Percentiles rank a stretch among this genome's conserved stretches.
These are phyloP conservation scores for Colletotrichum sp. DNA, from an alignment of 2,329 filamentous ascomycete genomes.

Conservation along the genomic window DNA sequence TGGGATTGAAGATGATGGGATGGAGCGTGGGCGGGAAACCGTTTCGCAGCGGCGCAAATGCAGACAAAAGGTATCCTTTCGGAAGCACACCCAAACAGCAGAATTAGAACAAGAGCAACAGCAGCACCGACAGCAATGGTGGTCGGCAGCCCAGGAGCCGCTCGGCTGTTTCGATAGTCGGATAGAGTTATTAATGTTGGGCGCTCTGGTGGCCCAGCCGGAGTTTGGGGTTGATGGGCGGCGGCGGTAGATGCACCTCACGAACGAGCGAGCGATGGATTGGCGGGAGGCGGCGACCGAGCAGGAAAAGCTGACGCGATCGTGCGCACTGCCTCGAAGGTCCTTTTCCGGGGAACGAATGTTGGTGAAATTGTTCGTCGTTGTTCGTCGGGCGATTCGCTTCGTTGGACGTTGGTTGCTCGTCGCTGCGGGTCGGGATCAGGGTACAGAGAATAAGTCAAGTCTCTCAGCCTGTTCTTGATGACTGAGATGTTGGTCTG, in stretches of 20 bases:
- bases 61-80: not conserved
- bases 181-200: not conserved
- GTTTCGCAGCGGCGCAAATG: not conserved
- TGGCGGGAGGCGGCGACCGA: not conserved
- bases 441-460: not conserved
- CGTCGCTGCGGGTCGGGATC: not conserved
- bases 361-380: not conserved
- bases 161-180: slow-evolving; percentile 12
- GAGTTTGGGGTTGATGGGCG: not conserved
- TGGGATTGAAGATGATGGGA: not conserved
- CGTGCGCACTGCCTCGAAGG: slow-evolving; percentile 1
- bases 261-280: not conserved
- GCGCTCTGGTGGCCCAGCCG: not conserved
- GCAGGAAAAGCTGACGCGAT: not conserved
- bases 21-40: not conserved
- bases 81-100: not conserved
- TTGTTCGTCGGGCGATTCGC: not conserved
- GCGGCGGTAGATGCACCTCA: not conserved
- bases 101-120: not conserved
- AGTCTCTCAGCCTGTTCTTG: not conserved
- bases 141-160: not conserved
- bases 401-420: not conserved
- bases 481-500: not conserved
- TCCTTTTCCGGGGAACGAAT: not conserved
- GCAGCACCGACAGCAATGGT: not conserved